Percentiles rank a stretch among this genome's conserved stretches.
Conservation (phyloP, 306 rosid species). For the Malus sylvestris region DNA sequence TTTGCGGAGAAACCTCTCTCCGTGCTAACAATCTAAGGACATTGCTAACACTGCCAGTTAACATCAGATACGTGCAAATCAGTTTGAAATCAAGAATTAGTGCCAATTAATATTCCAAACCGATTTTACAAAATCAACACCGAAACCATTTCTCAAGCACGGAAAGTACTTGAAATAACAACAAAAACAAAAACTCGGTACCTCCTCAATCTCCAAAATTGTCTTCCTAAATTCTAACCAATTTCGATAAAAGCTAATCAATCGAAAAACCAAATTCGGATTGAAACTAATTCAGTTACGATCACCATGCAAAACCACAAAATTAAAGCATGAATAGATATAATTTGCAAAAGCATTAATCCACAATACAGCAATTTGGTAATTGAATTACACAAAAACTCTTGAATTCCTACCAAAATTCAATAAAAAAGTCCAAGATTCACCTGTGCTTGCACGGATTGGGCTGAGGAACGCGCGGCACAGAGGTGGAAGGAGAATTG, state of each 20-base stretch:
- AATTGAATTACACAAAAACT: background rate
- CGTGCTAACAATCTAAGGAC: slow-evolving; percentile 37
- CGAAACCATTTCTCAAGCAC: background rate
- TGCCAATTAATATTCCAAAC: background rate
- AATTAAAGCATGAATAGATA: background rate
- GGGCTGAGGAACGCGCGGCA: slow-evolving; percentile 10
- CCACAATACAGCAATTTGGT: background rate
- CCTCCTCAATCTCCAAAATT: background rate
- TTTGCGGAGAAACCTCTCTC: slow-evolving; percentile 43
- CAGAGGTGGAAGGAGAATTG: slow-evolving; percentile 32
- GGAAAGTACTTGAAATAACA: background rate
- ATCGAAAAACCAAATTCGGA: background rate
- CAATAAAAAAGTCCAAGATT: background rate
- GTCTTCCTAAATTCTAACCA: background rate
- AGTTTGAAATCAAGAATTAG: background rate
- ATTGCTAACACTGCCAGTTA: slow-evolving; percentile 31
- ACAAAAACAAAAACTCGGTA: background rate
- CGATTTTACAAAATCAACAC: background rate
- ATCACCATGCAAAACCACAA: background rate
- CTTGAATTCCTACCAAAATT: background rate
- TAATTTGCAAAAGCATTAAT: background rate
- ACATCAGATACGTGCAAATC: slow-evolving; percentile 11
- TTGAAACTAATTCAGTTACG: background rate
- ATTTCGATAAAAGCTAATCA: background rate
- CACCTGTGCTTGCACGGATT: slow-evolving; percentile 23